Evolutionary conservation across 768 basidiomycete genomes (phyloP), one percentile per base, ranked within the genome.

Genomic region (Boletus subcaerulescens): DNA sequence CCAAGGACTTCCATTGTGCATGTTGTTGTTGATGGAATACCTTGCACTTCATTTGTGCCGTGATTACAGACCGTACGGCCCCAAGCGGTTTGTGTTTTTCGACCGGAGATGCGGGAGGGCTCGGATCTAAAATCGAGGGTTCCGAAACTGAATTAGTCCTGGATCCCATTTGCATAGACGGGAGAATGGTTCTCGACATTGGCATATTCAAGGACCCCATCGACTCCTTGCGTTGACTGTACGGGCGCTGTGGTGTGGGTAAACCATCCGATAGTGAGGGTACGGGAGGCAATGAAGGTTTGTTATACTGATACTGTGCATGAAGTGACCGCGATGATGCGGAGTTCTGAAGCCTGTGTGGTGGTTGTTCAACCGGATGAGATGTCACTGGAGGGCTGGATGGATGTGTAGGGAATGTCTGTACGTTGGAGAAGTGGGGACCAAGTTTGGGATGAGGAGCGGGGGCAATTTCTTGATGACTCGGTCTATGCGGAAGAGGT

Each of bases 1-100:
- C 97, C 52, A 98, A 77, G 1, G 91, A 86, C 74, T 97, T 99
- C 97, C 97, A 99, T 68, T 96, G 93, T n/a, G 89, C 87, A 66
- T 98, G 95, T 35, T 91, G 85, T 65, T 96, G 93, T 67, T 98
- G 87, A 45, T 97, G 76, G 75, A 98, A 99, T 22, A 98, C 87
- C 72, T 98, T 99, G 81, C 96, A 98, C 69, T 95, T 94, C 91
- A 94, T 96, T 66, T 92, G 86, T 13, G 91, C 92, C 10, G 90
- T 83, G 57, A 98, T 77, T 12, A 83, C 76, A 6, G 91, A 88
- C 32, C 83, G 85, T 33, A 87, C 80, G 2, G 93, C 91, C 4
- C 87, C 92, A 4, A 73, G 67, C 9, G 78, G 67, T 29, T 74
- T 74, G 2, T 74, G 73, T 61, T 87, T 81, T 56, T 81, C 77